Evolutionary conservation across 805 yeast genomes (phyloP).

Genomic region (Metschnikowia baotianmanensis): DNA sequence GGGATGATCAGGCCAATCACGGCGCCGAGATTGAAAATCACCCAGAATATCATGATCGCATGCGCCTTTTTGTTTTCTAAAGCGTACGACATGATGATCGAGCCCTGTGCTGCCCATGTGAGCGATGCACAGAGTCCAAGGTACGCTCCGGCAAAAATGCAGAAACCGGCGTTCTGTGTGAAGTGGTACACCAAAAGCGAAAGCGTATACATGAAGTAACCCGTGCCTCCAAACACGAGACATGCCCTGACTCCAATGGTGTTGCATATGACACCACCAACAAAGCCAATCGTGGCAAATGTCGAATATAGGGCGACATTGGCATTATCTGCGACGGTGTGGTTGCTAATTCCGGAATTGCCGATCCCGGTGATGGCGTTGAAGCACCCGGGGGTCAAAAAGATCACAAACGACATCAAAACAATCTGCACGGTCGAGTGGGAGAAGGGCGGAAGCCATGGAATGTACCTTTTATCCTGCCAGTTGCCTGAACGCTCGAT

Average conservation of each 20-base stretch:
- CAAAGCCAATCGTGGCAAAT: slow-evolving; percentile 57
- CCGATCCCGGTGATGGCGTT: slow-evolving; percentile 52
- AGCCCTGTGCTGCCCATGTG: slow-evolving; percentile 60
- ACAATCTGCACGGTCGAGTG: slow-evolving; percentile 42
- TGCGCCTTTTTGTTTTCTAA: slow-evolving; percentile 51
- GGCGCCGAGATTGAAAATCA: slow-evolving; percentile 59
- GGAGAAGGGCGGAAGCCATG: slow-evolving; percentile 36
- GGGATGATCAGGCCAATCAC: slow-evolving; percentile 60
- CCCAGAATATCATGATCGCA: slow-evolving; percentile 56
- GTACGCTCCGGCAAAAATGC: slow-evolving; percentile 55
- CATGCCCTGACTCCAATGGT: slow-evolving; percentile 44
- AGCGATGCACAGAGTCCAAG: slow-evolving; percentile 55
- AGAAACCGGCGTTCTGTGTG: slow-evolving; percentile 47
- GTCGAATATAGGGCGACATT: slow-evolving; percentile 52
- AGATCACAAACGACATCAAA: slow-evolving; percentile 45
- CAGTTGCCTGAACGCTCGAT: slow-evolving; percentile 37
- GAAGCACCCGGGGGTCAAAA: slow-evolving; percentile 53
- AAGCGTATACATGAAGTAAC: slow-evolving; percentile 53
- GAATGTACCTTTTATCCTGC: slow-evolving; percentile 34
- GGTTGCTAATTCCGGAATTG: slow-evolving; percentile 42
- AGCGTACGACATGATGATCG: slow-evolving; percentile 57
- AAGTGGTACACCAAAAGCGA: slow-evolving; percentile 49
- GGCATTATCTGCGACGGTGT: slow-evolving; percentile 44
- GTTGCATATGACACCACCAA: slow-evolving; percentile 56
- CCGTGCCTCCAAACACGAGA: slow-evolving; percentile 52